Conservation (phyloP, 345 rosid species). For the Corchorus capsularis region DNA sequence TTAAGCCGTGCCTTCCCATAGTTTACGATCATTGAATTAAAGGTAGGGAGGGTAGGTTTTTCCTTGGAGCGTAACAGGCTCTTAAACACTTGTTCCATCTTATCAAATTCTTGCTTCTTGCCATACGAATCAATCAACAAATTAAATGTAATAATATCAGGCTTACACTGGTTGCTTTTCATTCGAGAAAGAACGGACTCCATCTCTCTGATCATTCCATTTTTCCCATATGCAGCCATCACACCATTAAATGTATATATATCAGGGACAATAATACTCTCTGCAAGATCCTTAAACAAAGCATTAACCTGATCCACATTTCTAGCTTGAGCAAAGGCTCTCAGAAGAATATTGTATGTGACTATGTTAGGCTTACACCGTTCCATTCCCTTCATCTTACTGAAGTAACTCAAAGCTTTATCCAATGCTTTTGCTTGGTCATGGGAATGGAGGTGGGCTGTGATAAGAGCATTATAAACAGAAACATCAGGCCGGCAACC, state of each 20-base stretch:
- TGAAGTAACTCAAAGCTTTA: conserved; percentile 74
- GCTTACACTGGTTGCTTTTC: conserved; percentile 76
- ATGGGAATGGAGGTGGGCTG: conserved; percentile 82
- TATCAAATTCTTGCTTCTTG: conserved; percentile 80
- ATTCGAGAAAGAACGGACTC: conserved; percentile 75
- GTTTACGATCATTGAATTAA: conserved; percentile 84
- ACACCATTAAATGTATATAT: conserved; percentile 83
- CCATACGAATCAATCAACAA: conserved; percentile 82
- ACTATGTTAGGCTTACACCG: conserved; percentile 83
- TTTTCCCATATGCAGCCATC: conserved; percentile 95
- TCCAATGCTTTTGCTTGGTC: conserved; percentile 83
- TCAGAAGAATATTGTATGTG: conserved; percentile 81
- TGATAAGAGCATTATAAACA: conserved; percentile 83
- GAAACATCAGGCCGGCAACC: conserved; percentile 94
- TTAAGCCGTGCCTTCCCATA: conserved; percentile 82
- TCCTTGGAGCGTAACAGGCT: conserved; percentile 77
- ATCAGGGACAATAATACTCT: conserved; percentile 66
- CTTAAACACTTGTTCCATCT: conserved; percentile 93
- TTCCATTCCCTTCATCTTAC: conserved; percentile 81
- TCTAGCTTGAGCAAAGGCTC: conserved; percentile 87
- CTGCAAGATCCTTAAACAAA: conserved; percentile 72
- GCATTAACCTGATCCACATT: conserved; percentile 69
- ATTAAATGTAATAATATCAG: conserved; percentile 80
- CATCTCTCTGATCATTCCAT: conserved; percentile 87
- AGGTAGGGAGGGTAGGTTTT: conserved; percentile 80